A percentile compares a stretch with the other conserved stretches of the same genome.
Conservation (phyloP, 306 rosid species). For the Malus fusca region DNA sequence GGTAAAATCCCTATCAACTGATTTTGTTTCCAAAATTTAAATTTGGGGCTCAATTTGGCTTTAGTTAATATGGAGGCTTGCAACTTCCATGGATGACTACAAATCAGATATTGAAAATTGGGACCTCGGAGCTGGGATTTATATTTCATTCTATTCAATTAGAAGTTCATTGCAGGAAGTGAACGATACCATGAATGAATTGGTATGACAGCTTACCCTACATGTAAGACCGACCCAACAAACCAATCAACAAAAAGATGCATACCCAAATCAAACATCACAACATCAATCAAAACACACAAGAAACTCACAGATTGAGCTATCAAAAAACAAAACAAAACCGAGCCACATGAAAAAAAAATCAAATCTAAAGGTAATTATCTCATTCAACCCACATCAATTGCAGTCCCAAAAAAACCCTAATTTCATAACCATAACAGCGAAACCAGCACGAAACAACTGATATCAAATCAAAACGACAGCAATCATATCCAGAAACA, state of each 20-base stretch:
- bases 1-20: too few species aligned
- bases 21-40: neutral
- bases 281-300: too few species aligned
- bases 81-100: slow-evolving; percentile 76
- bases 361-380: neutral
- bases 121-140: slow-evolving; percentile 95
- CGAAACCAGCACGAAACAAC: neutral
- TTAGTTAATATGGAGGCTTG: slow-evolving; percentile 24
- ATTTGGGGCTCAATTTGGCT: neutral
- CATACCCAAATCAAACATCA: too few species aligned
- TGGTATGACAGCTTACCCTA: slow-evolving; percentile 39
- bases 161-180: slow-evolving; percentile 69
- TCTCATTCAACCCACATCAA: neutral
- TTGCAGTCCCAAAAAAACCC: neutral
- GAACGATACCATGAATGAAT: slow-evolving; percentile 41
- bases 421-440: neutral
- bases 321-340: too few species aligned
- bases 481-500: neutral
- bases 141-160: slow-evolving; percentile 69
- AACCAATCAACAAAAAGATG: too few species aligned
- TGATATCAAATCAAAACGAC: neutral
- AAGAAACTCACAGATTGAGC: too few species aligned
- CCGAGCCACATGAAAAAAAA: too few species aligned
- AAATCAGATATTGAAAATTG: slow-evolving; percentile 96
- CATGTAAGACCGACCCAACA: neutral